These are phyloP conservation scores for Globisporangium paroecandrum DNA, from an alignment of 352 stramenopile species.

Conservation along the genomic window DNA sequence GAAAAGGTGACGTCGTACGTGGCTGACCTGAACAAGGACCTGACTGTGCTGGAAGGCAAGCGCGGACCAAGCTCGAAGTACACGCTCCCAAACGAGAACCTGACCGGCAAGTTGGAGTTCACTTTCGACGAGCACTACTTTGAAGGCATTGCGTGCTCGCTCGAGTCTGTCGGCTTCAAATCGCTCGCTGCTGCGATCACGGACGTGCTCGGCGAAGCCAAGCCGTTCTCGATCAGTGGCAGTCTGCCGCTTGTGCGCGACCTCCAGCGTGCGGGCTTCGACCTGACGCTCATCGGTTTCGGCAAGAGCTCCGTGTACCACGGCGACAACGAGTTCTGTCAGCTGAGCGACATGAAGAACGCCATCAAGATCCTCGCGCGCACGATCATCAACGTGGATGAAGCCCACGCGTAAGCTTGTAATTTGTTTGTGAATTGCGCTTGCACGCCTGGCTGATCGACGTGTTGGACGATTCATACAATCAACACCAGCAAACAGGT, in stretches of 20 bases:
- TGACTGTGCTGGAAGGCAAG: slow-evolving; percentile 73
- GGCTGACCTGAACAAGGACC: slow-evolving; percentile 81
- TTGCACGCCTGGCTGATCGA: neutral
- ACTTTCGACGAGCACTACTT: slow-evolving; percentile 78
- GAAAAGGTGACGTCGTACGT: slow-evolving; percentile 82
- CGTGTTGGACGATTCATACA: neutral
- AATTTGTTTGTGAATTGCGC: slow-evolving; percentile 4
- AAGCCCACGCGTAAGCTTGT: slow-evolving; percentile 17
- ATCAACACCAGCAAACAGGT: neutral
- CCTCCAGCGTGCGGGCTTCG: slow-evolving; percentile 70
- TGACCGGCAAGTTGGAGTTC: slow-evolving; percentile 84
- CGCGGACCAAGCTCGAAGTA: slow-evolving; percentile 91
- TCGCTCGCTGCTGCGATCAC: slow-evolving; percentile 75
- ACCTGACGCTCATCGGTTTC: slow-evolving; percentile 76
- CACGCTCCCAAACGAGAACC: slow-evolving; percentile 75
- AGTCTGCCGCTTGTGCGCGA: slow-evolving; percentile 73
- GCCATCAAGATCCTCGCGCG: slow-evolving; percentile 83
- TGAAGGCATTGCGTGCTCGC: slow-evolving; percentile 91
- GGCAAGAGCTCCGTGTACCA: slow-evolving; percentile 87
- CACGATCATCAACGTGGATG: slow-evolving; percentile 76
- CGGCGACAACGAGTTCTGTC: slow-evolving; percentile 91
- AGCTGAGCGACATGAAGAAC: slow-evolving; percentile 83
- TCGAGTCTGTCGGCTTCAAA: slow-evolving; percentile 88
- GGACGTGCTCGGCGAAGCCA: slow-evolving; percentile 71
- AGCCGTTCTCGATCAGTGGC: slow-evolving; percentile 91